Evolutionary conservation across 176 grass and related monocot genomes (phyloP).

Genomic region (Areca catechu): DNA sequence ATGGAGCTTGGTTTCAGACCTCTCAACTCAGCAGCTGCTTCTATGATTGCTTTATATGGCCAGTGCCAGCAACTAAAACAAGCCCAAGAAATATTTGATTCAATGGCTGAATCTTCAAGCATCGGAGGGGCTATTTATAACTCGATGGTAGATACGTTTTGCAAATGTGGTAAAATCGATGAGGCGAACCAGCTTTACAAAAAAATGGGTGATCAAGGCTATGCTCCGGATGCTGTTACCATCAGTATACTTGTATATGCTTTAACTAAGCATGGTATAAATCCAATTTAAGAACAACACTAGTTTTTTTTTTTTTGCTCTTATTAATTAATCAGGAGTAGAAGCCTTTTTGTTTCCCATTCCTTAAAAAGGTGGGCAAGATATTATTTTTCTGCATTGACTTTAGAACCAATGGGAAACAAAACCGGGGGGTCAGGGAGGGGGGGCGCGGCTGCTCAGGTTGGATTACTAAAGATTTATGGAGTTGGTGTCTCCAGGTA

Average conservation of each 20-base stretch:
- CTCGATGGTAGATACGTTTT: conserved; percentile 67
- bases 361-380: too few relatives aligned
- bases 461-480: too few relatives aligned
- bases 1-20: conserved; percentile 42
- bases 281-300: too few relatives aligned
- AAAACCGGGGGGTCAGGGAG: too few relatives aligned
- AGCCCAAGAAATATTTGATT: conserved; percentile 49
- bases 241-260: conserved; percentile 79
- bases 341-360: too few relatives aligned
- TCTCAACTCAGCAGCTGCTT: conserved; percentile 45
- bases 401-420: too few relatives aligned
- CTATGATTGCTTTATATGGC: conserved; percentile 76
- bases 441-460: too few relatives aligned
- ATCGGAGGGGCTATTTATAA: conserved; percentile 35
- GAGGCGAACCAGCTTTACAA: conserved; percentile 46
- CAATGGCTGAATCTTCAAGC: conserved; percentile 17
- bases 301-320: too few relatives aligned
- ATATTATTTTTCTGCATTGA: too few relatives aligned
- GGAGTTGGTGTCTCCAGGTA: too few relatives aligned
- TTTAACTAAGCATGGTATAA: conserved; percentile 58
- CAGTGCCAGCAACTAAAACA: conserved; percentile 39
- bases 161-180: conserved; percentile 51
- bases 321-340: too few relatives aligned
- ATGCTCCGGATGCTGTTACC: conserved; percentile 47
- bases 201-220: conserved; percentile 33